A percentile compares a stretch with the other conserved stretches of the same genome.
Evolutionary conservation across 768 basidiomycete species (phyloP).

Genomic region (Kwoniella dejecticola): DNA sequence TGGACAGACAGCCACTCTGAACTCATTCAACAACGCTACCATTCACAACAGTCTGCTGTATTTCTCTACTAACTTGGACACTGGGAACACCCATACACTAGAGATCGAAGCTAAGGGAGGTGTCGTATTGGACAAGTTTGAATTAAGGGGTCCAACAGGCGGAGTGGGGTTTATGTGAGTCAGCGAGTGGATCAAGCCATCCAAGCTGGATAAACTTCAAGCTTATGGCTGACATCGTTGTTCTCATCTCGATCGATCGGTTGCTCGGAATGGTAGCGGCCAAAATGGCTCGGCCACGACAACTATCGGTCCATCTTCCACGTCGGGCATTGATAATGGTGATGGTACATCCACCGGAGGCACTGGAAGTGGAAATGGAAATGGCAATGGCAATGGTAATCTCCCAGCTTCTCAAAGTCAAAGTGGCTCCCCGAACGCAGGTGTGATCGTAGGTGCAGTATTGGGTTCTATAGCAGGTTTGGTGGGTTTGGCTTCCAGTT

Average conservation of each 20-base stretch:
- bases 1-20: constrained; percentile 12
- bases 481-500: constrained; percentile 9
- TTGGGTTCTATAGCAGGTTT: constrained; percentile 20
- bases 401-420: not conserved
- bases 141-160: constrained; percentile 32
- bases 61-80: constrained; percentile 40
- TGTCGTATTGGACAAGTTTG: constrained; percentile 35
- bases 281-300: not conserved
- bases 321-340: no score
- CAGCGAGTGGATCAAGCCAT: no score
- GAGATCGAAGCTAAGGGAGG: constrained; percentile 27
- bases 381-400: not conserved
- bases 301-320: no score
- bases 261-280: not conserved
- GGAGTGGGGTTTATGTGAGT: constrained; percentile 35
- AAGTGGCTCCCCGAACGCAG: constrained; percentile 19
- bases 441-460: constrained; percentile 24
- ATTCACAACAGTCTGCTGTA: constrained; percentile 34
- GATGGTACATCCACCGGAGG: no score
- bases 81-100: constrained; percentile 25
- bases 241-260: no score
- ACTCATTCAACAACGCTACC: constrained; percentile 16
- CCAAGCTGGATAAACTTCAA: not conserved
- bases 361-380: not conserved
- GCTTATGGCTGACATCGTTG: not conserved